These are phyloP conservation scores for Populus hybrid DNA, from an alignment of 441 rosid genomes.

Conservation along the genomic window DNA sequence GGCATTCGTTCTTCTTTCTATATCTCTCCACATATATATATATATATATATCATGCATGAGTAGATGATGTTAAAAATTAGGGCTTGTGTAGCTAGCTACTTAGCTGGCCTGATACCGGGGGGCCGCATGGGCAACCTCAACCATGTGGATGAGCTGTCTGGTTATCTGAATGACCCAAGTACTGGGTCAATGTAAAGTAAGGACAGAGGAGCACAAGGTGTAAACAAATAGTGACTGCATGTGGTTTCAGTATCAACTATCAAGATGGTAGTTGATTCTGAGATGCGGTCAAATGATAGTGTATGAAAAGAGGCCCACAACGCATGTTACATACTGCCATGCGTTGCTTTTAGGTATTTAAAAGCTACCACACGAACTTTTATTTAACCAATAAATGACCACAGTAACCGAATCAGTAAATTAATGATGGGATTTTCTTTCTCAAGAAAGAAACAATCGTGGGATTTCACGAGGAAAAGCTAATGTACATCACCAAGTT, in stretches of 20 bases:
- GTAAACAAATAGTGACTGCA: conserved; percentile 36
- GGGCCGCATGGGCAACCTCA: conserved; percentile 35
- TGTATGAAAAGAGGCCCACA: conserved; percentile 26
- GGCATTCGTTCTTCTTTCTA: neutral
- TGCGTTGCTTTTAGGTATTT: neutral
- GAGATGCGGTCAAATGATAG: conserved; percentile 22
- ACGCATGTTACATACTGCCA: neutral
- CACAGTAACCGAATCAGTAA: neutral
- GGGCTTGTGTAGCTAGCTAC: neutral
- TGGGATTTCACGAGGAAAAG: neutral
- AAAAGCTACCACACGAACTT: neutral
- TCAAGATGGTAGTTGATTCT: conserved; percentile 28
- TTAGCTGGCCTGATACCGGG: no score
- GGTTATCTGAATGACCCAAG: conserved; percentile 34
- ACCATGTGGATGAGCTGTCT: conserved; percentile 42
- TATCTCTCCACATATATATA: neutral
- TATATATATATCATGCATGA: neutral
- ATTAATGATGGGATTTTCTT: neutral
- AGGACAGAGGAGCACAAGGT: conserved; percentile 32
- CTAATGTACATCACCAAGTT: neutral
- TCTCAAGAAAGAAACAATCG: neutral
- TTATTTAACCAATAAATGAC: neutral
- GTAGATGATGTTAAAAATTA: neutral
- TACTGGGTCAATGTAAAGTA: conserved; percentile 36
- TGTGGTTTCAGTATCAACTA: conserved; percentile 31